phyloP scores from a whole-genome alignment of 1,139 yeast genomes.

The Candida sojae region DNA sequence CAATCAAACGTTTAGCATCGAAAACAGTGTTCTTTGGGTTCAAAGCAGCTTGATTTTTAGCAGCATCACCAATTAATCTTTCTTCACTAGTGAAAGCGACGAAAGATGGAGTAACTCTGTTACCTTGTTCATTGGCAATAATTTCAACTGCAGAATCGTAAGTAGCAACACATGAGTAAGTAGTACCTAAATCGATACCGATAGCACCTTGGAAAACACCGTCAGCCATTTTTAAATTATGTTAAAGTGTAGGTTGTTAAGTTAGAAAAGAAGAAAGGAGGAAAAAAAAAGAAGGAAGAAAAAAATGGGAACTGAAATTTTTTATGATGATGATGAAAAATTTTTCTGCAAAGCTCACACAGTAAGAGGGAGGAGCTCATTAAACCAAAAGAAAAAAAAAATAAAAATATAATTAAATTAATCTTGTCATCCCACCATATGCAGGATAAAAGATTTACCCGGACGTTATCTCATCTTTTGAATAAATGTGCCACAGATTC shows the following conservation, averaged over 20 bases:
- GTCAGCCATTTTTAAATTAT: constrained; percentile 72
- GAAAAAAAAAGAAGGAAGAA: constrained; percentile 16
- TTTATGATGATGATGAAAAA: constrained; percentile 17
- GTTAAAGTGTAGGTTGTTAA: constrained; percentile 13
- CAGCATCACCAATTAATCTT: constrained; percentile 99
- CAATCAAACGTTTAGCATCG: constrained; percentile 97
- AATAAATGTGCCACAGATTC: constrained; percentile 2
- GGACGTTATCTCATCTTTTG: not conserved
- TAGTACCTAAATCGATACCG: constrained; percentile 99
- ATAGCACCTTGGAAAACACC: constrained; percentile 99
- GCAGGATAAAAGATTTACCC: constrained; percentile 3
- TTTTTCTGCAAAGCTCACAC: constrained; percentile 13
- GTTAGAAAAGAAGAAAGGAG: constrained; percentile 14
- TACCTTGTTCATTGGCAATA: constrained; percentile 99
- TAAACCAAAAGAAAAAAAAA: not conserved
- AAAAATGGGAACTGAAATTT: constrained; percentile 17
- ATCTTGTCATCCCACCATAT: not conserved
- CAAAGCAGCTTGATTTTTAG: constrained; percentile 98
- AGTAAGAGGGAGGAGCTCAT: not conserved
- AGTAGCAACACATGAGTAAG: constrained; percentile 98
- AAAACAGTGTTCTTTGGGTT: constrained; percentile 96
- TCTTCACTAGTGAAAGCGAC: constrained; percentile 97
- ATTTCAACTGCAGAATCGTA: constrained; percentile 88
- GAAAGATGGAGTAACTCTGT: constrained; percentile 98
- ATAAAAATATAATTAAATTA: not conserved